Conservation (phyloP, 352 stramenopile species). For the Phytophthora aleatoria region DNA sequence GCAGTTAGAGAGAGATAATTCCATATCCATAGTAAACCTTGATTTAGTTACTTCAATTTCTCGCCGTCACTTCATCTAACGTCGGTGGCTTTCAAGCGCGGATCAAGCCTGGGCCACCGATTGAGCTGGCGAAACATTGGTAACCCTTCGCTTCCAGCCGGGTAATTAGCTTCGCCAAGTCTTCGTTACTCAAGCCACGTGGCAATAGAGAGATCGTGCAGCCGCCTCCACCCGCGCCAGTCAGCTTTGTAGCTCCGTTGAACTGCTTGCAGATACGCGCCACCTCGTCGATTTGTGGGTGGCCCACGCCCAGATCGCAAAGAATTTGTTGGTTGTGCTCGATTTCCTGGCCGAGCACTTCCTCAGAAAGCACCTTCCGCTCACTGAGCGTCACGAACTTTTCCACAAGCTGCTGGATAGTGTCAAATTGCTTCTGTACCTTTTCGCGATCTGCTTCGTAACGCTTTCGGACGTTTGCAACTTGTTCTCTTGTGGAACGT, state of each 20-base stretch:
- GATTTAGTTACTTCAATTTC: constrained; percentile 8
- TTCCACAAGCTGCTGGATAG: constrained; percentile 78
- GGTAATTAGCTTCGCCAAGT: constrained; percentile 48
- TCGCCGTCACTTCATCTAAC: background rate
- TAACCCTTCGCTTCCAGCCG: constrained; percentile 57
- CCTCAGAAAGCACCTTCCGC: constrained; percentile 44
- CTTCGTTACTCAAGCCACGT: constrained; percentile 37
- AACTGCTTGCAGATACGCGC: constrained; percentile 53
- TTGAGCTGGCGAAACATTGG: constrained; percentile 59
- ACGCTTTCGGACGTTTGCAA: constrained; percentile 70
- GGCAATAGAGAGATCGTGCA: constrained; percentile 89
- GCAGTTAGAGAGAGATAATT: constrained; percentile 44
- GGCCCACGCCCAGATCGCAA: constrained; percentile 81
- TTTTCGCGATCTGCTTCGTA: constrained; percentile 54
- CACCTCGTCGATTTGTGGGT: constrained; percentile 84
- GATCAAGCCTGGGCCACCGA: constrained; percentile 58
- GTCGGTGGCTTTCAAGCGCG: constrained; percentile 9
- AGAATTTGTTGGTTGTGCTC: constrained; percentile 81
- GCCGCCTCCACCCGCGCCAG: constrained; percentile 86
- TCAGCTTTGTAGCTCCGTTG: constrained; percentile 89
- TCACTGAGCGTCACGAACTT: constrained; percentile 59
- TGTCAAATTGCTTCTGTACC: constrained; percentile 68
- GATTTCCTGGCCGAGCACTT: constrained; percentile 53
- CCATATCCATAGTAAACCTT: constrained; percentile 32
- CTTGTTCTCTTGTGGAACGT: constrained; percentile 86